Evolutionary conservation across 345 rosid genomes (phyloP).

Genomic region (Capsella bursapastoris): DNA sequence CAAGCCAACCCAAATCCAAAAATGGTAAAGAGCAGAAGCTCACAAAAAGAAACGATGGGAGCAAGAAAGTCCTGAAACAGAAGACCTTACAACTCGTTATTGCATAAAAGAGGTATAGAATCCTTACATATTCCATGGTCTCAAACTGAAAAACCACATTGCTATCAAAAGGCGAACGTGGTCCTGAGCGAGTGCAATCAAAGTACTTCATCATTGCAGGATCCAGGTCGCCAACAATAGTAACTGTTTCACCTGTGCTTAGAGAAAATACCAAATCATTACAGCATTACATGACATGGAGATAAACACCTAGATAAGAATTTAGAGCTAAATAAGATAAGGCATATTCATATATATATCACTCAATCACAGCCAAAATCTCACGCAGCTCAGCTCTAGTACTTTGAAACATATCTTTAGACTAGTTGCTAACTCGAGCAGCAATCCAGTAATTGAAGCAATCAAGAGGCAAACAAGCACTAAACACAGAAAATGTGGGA

Average conservation of each 20-base stretch:
- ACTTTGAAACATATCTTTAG: not conserved
- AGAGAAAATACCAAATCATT: slow-evolving; percentile 17
- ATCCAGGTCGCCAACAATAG: slow-evolving; percentile 88
- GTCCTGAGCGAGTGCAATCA: slow-evolving; percentile 93
- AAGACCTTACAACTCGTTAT: not conserved
- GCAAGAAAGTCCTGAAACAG: not conserved
- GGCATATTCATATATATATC: not conserved
- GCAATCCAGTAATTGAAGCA: not conserved
- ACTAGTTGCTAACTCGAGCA: slow-evolving; percentile 14
- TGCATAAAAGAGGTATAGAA: not conserved
- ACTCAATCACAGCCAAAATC: not conserved
- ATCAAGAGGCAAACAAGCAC: slow-evolving; percentile 10
- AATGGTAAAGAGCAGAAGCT: slow-evolving; percentile 5
- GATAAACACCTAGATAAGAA: not conserved
- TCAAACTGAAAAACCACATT: slow-evolving; percentile 93
- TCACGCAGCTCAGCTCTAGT: slow-evolving; percentile 2
- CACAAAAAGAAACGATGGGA: not conserved
- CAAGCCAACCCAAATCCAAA: not conserved
- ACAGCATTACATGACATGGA: slow-evolving; percentile 22
- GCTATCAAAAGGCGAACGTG: slow-evolving; percentile 90
- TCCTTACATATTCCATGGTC: slow-evolving; percentile 93
- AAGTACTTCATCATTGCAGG: slow-evolving; percentile 77
- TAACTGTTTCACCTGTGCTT: slow-evolving; percentile 80
- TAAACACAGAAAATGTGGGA: not conserved
- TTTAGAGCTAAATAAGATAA: not conserved